Evolutionary conservation across 1,139 yeast species (phyloP).

Genomic region (Candida pseudoviswanathii): DNA sequence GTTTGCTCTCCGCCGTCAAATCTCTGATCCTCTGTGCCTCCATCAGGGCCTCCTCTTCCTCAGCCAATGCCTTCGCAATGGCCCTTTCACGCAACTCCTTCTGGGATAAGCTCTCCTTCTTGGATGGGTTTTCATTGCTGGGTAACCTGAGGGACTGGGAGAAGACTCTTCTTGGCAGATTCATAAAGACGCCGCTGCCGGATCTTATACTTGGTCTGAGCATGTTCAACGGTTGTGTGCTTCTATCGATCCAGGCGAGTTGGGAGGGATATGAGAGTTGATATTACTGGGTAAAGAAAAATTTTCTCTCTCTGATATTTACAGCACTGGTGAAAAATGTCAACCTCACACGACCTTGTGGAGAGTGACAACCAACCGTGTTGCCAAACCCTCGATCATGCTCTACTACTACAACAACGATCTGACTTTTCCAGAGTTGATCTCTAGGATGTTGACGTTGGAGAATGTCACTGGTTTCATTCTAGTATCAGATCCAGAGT

Average conservation of each 20-base stretch:
- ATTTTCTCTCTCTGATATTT: conserved; percentile 5
- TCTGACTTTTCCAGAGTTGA: conserved; percentile 10
- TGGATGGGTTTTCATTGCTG: too few species aligned
- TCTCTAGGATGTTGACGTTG: neutral
- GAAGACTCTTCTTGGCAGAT: conserved; percentile 1
- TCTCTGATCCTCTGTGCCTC: conserved; percentile 41
- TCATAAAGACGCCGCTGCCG: neutral
- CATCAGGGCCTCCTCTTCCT: conserved; percentile 44
- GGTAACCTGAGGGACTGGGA: neutral
- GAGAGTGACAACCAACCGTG: neutral
- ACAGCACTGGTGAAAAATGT: neutral
- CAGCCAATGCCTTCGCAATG: conserved; percentile 47
- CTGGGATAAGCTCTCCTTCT: conserved; percentile 21
- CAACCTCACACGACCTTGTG: conserved; percentile 7
- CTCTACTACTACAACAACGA: conserved; percentile 11
- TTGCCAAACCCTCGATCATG: conserved; percentile 5
- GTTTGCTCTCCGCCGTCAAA: conserved; percentile 31
- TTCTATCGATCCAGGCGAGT: neutral
- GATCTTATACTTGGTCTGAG: conserved; percentile 7
- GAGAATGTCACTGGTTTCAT: conserved; percentile 4
- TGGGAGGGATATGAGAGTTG: neutral
- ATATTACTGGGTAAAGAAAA: conserved; percentile 4
- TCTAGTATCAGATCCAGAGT: conserved; percentile 9
- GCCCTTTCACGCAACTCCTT: conserved; percentile 43
- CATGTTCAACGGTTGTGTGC: neutral